These are phyloP conservation scores for Yamagishiella unicocca DNA, from an alignment of 139 green algal genomes.

Conservation along the genomic window DNA sequence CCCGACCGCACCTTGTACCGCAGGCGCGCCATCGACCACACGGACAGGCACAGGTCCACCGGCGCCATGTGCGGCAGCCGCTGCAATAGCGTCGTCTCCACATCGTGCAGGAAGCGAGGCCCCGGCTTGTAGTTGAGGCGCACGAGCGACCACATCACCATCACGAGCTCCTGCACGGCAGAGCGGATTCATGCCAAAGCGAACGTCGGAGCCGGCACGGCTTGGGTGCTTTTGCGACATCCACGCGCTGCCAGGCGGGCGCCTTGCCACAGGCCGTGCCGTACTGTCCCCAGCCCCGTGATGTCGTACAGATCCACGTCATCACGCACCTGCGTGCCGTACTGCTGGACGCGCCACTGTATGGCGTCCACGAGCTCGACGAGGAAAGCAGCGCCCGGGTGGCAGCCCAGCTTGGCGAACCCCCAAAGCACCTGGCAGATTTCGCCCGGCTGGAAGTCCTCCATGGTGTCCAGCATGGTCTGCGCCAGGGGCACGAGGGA, in stretches of 20 bases:
- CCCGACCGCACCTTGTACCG: slow-evolving; percentile 46
- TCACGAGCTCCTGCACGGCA: slow-evolving; percentile 53
- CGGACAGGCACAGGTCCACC: slow-evolving; percentile 38
- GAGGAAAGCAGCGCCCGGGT: slow-evolving; percentile 37
- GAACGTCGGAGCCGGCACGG: too few species aligned
- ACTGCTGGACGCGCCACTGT: slow-evolving; percentile 1
- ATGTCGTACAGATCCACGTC: too few species aligned
- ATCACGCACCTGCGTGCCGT: slow-evolving; percentile 29
- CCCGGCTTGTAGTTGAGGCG: slow-evolving; percentile 44
- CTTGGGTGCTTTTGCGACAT: too few species aligned
- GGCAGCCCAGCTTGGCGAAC: slow-evolving; percentile 40
- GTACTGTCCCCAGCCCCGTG: too few species aligned
- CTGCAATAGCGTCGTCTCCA: slow-evolving; percentile 30
- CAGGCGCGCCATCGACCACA: slow-evolving; percentile 48
- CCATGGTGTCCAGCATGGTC: slow-evolving; percentile 36
- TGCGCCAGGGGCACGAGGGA: too few species aligned
- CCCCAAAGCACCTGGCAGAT: slow-evolving; percentile 48
- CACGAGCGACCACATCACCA: slow-evolving; percentile 51
- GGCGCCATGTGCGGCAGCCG: slow-evolving; percentile 35
- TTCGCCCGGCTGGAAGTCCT: slow-evolving; percentile 38
- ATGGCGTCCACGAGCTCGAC: slow-evolving; percentile 9
- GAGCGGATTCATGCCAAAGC: too few species aligned
- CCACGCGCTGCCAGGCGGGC: too few species aligned
- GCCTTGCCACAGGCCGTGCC: too few species aligned
- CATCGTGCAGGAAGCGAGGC: slow-evolving; percentile 19